Percentiles rank a stretch among this genome's conserved stretches.
phyloP scores from a whole-genome alignment of 148 eudicot genomes.

The Salicornia ramosissima region DNA sequence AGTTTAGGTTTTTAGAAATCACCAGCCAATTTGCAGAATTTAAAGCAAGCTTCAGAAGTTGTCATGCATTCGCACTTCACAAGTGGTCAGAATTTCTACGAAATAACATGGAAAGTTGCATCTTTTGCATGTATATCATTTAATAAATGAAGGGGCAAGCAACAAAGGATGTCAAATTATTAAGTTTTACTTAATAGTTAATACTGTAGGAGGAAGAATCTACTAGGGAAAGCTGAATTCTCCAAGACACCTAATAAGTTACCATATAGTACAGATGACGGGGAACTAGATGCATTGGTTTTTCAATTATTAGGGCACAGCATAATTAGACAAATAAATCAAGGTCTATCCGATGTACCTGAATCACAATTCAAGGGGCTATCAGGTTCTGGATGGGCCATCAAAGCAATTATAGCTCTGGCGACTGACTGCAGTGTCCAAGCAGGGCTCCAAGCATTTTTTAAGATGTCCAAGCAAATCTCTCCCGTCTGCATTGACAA shows the following conservation, averaged over 20 bases:
- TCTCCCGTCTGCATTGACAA: conserved; percentile 76
- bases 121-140: not conserved
- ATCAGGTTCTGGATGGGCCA: conserved; percentile 95
- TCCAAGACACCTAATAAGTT: not conserved
- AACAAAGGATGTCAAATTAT: not conserved
- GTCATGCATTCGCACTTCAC: not conserved
- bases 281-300: not conserved
- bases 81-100: not conserved
- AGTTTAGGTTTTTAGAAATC: not conserved
- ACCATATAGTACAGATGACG: not conserved
- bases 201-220: not conserved
- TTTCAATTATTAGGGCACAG: not conserved
- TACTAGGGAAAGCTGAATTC: not conserved
- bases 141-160: not conserved
- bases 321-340: not conserved
- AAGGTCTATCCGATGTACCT: conserved; percentile 24
- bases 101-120: not conserved
- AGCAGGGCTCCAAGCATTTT: conserved; percentile 99
- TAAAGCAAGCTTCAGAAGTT: not conserved
- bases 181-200: not conserved
- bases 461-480: conserved; percentile 94
- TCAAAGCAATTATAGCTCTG: conserved; percentile 92
- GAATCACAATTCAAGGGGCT: conserved; percentile 53
- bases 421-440: conserved; percentile 98
- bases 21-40: not conserved